phyloP scores from a whole-genome alignment of 2,329 filamentous ascomycete genomes.

The Alternaria tenuissima region DNA sequence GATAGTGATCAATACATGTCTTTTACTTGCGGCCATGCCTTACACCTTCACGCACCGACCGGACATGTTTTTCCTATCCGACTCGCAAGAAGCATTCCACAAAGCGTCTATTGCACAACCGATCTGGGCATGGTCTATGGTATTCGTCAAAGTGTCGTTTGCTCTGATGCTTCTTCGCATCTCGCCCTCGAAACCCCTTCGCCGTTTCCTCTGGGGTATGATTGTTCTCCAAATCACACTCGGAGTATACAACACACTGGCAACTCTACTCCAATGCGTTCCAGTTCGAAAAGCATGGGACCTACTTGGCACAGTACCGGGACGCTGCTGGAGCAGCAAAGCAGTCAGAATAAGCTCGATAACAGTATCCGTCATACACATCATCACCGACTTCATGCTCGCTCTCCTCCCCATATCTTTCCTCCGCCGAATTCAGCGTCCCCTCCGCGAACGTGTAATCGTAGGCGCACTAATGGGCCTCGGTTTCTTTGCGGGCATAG shows the following conservation, averaged over 20 bases:
- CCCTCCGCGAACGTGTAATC: slow-evolving; percentile 27
- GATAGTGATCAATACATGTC: slow-evolving; percentile 20
- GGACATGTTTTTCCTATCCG: slow-evolving; percentile 18
- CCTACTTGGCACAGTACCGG: slow-evolving; percentile 9
- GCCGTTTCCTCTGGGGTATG: slow-evolving; percentile 31
- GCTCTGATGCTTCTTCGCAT: slow-evolving; percentile 36
- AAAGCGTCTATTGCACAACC: slow-evolving; percentile 27
- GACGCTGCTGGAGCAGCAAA: slow-evolving; percentile 17
- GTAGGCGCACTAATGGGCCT: slow-evolving; percentile 27
- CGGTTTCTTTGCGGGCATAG: slow-evolving; percentile 31
- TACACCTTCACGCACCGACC: slow-evolving; percentile 18
- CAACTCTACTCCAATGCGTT: slow-evolving; percentile 29
- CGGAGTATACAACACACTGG: slow-evolving; percentile 24
- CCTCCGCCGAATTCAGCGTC: slow-evolving; percentile 22
- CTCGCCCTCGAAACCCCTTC: slow-evolving; percentile 20
- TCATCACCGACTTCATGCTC: slow-evolving; percentile 31
- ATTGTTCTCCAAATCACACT: slow-evolving; percentile 31
- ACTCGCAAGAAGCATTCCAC: slow-evolving; percentile 16
- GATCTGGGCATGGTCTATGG: slow-evolving; percentile 27
- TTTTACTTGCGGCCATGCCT: slow-evolving; percentile 22
- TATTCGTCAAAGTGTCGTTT: slow-evolving; percentile 29
- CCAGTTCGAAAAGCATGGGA: slow-evolving; percentile 31
- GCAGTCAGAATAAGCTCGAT: slow-evolving; percentile 20
- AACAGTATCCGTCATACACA: slow-evolving; percentile 24
- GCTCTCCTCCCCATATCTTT: slow-evolving; percentile 28